Conservation (phyloP, 768 basidiomycete genomes). For the Termitomyces sp. region DNA sequence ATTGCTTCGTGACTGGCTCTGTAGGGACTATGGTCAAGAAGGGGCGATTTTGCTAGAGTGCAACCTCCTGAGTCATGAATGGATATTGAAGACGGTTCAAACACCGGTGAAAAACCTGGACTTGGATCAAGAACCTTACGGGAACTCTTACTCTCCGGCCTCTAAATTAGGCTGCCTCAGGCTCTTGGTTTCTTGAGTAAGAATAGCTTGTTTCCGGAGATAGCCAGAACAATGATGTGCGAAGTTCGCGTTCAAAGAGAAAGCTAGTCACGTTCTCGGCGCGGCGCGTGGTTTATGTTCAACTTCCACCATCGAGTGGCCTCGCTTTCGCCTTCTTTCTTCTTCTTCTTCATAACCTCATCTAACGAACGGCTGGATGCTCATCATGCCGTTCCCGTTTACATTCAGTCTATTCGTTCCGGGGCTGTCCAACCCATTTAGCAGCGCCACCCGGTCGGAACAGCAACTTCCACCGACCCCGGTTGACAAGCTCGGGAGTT, state of each 20-base stretch:
- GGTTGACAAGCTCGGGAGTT: constrained; percentile 11
- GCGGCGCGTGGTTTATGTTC: neutral
- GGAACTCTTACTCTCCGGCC: neutral
- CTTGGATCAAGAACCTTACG: neutral
- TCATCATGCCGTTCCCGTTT: constrained; percentile 58
- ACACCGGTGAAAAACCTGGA: neutral
- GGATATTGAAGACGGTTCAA: neutral
- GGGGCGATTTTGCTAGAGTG: neutral
- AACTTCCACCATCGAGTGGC: neutral
- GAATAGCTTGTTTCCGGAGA: neutral
- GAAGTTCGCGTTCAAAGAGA: neutral
- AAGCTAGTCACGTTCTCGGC: neutral
- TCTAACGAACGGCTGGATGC: neutral
- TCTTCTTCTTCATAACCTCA: constrained; percentile 1
- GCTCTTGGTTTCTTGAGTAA: too few relatives aligned
- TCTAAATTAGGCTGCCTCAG: neutral
- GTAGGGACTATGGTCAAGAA: neutral
- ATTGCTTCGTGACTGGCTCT: neutral
- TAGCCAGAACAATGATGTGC: neutral
- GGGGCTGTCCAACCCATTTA: constrained; percentile 64
- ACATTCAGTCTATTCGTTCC: constrained; percentile 68
- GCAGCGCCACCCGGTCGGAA: constrained; percentile 11
- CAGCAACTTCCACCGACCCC: constrained; percentile 15
- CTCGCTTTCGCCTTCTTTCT: neutral
- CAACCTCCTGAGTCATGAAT: neutral